A percentile compares a stretch with the other conserved stretches of the same genome.
Evolutionary conservation across 352 stramenopile species (phyloP).

Genomic region (Globisporangium carolinianum): DNA sequence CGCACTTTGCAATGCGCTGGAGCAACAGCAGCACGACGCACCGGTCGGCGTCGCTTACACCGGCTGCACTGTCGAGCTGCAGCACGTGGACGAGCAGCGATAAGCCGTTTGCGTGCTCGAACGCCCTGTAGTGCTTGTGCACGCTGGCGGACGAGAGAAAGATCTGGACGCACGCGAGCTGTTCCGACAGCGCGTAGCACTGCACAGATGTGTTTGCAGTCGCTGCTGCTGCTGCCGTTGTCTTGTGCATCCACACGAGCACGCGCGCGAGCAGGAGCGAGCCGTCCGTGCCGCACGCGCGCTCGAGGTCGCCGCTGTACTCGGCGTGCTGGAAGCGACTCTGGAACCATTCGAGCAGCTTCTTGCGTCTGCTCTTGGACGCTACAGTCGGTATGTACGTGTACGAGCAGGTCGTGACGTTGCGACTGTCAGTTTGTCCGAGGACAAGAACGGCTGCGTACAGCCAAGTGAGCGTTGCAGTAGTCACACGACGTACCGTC

Average conservation of each 20-base stretch:
- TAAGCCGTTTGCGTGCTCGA: conserved; percentile 47
- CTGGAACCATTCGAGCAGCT: conserved; percentile 49
- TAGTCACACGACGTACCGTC: conserved; percentile 25
- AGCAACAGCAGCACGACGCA: conserved; percentile 31
- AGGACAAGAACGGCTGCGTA: too few relatives aligned
- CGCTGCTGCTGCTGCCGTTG: conserved; percentile 1
- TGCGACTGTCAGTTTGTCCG: too few relatives aligned
- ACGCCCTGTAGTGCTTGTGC: conserved; percentile 38
- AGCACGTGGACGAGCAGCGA: conserved; percentile 36
- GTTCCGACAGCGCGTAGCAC: conserved; percentile 28
- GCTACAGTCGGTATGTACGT: conserved; percentile 13
- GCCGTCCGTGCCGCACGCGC: conserved; percentile 33
- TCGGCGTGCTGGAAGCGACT: conserved; percentile 16
- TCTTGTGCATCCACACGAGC: conserved; percentile 64
- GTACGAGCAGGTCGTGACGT: too few relatives aligned
- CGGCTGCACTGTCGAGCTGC: conserved; percentile 10
- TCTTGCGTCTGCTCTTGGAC: conserved; percentile 40
- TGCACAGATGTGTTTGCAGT: background rate
- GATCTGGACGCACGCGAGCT: conserved; percentile 39
- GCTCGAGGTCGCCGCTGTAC: conserved; percentile 21
- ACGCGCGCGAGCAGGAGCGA: conserved; percentile 55
- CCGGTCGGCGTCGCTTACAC: conserved; percentile 16
- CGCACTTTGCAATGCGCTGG: conserved; percentile 32
- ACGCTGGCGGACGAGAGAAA: conserved; percentile 36
- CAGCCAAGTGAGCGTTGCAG: background rate